phyloP scores from a whole-genome alignment of 768 basidiomycete genomes.

The Xerocomus potaroensis region DNA sequence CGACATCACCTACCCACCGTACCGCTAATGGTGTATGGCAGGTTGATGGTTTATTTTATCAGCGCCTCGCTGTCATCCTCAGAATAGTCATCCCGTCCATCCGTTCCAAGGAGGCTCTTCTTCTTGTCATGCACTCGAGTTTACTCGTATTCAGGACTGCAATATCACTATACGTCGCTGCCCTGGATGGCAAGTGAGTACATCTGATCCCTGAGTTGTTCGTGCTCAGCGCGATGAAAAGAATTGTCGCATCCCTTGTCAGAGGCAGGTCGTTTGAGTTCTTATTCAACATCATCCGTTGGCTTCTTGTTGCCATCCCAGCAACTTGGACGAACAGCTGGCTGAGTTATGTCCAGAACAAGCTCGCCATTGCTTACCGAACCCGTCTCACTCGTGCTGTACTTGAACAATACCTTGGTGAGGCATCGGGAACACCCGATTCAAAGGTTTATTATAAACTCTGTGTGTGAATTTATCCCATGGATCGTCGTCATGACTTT shows the following conservation, averaged over 20 bases:
- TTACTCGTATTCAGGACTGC: constrained; percentile 87
- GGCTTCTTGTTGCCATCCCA: constrained; percentile 89
- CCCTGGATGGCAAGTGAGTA: constrained; percentile 83
- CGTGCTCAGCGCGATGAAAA: constrained; percentile 27
- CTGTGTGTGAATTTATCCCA: constrained; percentile 48
- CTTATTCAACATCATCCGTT: constrained; percentile 78
- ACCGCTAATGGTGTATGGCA: constrained; percentile 25
- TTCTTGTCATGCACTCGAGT: constrained; percentile 85
- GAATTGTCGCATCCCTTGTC: constrained; percentile 94
- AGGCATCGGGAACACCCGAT: constrained; percentile 55
- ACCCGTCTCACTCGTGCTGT: constrained; percentile 83
- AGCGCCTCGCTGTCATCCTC: constrained; percentile 69
- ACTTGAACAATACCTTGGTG: constrained; percentile 79
- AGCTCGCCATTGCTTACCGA: constrained; percentile 84
- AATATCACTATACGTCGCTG: constrained; percentile 90
- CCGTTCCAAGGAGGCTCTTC: constrained; percentile 80
- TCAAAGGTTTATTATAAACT: constrained; percentile 94
- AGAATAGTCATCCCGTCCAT: constrained; percentile 85
- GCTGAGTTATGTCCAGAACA: constrained; percentile 91
- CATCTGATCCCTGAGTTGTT: not conserved
- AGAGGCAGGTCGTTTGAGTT: constrained; percentile 78
- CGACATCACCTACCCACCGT: not conserved
- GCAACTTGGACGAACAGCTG: constrained; percentile 92
- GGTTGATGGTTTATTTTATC: constrained; percentile 92
- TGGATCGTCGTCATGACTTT: not conserved